Evolutionary conservation across 2,329 filamentous ascomycete genomes (phyloP).

Genomic region (Cladophialophora chaetospira): DNA sequence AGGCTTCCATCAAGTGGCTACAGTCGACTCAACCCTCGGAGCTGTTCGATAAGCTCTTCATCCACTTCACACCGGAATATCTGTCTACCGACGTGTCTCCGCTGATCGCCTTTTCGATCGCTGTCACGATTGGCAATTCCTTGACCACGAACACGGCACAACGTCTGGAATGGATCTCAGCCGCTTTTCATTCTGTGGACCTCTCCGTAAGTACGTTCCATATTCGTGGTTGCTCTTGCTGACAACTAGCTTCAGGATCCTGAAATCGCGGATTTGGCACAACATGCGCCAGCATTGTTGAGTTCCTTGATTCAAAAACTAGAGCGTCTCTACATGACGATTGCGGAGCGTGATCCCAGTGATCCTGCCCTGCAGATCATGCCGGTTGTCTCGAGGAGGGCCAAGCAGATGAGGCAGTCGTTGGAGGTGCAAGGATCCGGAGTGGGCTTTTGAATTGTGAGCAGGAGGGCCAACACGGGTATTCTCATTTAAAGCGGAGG

Average conservation of each 20-base stretch:
- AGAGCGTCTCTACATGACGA: slow-evolving; percentile 52
- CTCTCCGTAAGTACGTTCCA: slow-evolving; percentile 48
- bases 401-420: slow-evolving; percentile 37
- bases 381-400: slow-evolving; percentile 47
- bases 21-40: slow-evolving; percentile 61
- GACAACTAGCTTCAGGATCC: slow-evolving; percentile 28
- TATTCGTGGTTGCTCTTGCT: slow-evolving; percentile 2
- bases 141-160: slow-evolving; percentile 56
- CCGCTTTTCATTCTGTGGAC: slow-evolving; percentile 58
- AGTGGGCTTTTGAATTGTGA: neutral
- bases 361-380: slow-evolving; percentile 57
- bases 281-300: slow-evolving; percentile 31
- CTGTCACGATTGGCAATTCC: slow-evolving; percentile 61
- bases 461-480: too few species aligned
- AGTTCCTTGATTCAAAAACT: slow-evolving; percentile 55
- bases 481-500: too few species aligned
- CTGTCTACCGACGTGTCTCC: slow-evolving; percentile 55
- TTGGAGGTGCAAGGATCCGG: slow-evolving; percentile 7
- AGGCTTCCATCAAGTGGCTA: slow-evolving; percentile 58
- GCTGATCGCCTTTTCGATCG: slow-evolving; percentile 62
- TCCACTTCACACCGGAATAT: slow-evolving; percentile 59
- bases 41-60: slow-evolving; percentile 65
- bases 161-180: slow-evolving; percentile 61
- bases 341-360: slow-evolving; percentile 55
- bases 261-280: slow-evolving; percentile 32